These are phyloP conservation scores for Eucalyptus brandiana DNA, from an alignment of 345 rosid species.

Conservation along the genomic window DNA sequence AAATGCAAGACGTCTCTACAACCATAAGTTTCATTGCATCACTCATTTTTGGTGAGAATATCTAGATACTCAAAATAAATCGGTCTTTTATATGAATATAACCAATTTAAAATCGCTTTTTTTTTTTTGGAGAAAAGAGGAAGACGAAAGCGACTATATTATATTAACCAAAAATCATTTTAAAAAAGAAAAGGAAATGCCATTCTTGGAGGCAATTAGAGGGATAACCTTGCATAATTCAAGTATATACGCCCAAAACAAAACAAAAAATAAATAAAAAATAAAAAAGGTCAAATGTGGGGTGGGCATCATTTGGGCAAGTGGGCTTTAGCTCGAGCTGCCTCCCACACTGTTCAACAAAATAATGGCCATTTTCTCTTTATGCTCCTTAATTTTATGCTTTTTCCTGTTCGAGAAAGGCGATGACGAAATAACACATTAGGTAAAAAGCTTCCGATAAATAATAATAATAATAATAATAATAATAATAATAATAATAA, in stretches of 20 bases:
- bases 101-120: background rate
- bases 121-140: background rate
- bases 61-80: background rate
- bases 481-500: background rate
- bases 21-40: rapidly evolving
- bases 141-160: background rate
- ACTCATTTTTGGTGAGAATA: rapidly evolving
- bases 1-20: background rate
- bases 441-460: background rate
- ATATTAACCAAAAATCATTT: background rate
- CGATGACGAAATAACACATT: background rate
- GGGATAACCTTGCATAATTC: background rate
- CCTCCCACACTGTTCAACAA: background rate
- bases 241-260: background rate
- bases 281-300: background rate
- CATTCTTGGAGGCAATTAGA: background rate
- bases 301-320: background rate
- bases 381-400: background rate
- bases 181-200: background rate
- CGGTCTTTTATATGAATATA: background rate
- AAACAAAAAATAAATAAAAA: background rate
- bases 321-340: background rate
- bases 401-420: background rate
- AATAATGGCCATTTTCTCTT: background rate
- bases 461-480: background rate